These are phyloP conservation scores for Aureobasidium lini DNA, from an alignment of 2,329 filamentous ascomycete genomes.

Conservation along the genomic window DNA sequence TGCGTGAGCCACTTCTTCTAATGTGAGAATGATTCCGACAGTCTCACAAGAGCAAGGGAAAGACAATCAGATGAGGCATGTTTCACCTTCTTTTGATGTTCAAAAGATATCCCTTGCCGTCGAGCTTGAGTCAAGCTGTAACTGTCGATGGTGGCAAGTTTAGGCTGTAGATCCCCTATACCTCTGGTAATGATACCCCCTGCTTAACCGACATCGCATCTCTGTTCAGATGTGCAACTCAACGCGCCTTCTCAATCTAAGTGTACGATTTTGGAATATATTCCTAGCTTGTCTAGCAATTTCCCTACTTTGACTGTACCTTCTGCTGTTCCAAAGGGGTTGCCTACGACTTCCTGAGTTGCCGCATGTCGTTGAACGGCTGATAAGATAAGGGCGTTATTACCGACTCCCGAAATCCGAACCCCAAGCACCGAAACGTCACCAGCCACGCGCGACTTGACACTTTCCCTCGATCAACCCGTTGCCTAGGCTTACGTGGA, in stretches of 20 bases:
- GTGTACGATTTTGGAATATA: neutral
- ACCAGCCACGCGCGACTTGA: conserved; percentile 9
- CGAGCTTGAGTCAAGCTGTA: neutral
- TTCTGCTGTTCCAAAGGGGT: neutral
- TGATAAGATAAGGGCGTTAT: neutral
- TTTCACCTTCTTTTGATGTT: neutral
- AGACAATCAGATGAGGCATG: neutral
- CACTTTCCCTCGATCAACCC: neutral
- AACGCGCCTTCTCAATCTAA: no score
- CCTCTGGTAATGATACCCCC: neutral
- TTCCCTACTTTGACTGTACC: neutral
- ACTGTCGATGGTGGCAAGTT: conserved; percentile 6
- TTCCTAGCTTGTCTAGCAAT: neutral
- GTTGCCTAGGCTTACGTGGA: conserved; percentile 3
- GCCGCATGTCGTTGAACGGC: neutral
- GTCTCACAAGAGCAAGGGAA: neutral
- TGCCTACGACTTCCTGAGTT: no score
- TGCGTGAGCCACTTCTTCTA: no score
- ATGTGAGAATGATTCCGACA: neutral
- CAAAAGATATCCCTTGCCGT: neutral
- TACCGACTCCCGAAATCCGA: neutral
- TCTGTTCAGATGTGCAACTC: no score
- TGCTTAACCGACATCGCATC: no score
- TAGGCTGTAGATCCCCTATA: neutral
- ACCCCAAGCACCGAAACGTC: neutral